Evolutionary conservation across 495 filamentous ascomycete species (phyloP), one percentile per base, ranked within the genome.

Genomic region (Trichodelitschia bisporula): DNA sequence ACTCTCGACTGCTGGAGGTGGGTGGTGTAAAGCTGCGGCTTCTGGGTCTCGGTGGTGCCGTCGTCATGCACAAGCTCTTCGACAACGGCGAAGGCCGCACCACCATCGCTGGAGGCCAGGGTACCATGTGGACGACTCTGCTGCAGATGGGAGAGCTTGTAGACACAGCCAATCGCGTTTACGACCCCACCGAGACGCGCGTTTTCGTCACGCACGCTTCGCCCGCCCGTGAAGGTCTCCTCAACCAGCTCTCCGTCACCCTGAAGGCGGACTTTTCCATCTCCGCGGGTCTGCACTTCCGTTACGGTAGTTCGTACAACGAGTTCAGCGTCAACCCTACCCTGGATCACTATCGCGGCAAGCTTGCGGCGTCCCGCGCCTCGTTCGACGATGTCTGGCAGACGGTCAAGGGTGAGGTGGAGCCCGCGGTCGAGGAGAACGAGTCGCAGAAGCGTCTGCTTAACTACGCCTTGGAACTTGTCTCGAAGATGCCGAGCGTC

Each of bases 301-400:
- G 89, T 20, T 99, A 99, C 40, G 89, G 89, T 30, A 93, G 83
- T 45, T 95, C 89, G 3, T 99, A 99, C 59, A 99, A 99, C 53
- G 89, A 99, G 44, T 99, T 95, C 55, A 91, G 80, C 41, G 89
- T 99, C 40, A 99, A 99, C 48, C 89, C 89, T 1, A 91, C 84
- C 0, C 57, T 99, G 29, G 89, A 99, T 44, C 86, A 95, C 53
- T 99, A 99, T 51, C 80, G 89, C 29, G 89, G 89, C 43, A 99
- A 95, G 65, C 78, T 99, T 24, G 84, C 89, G n/a, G 86, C 86
- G 4, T 95, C 86, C 15, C 95, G 93, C 54, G 83, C 89, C 1
- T 92, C 83, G 0, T 99, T 99, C 56, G 90, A 84, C 49, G 89
- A 99, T 54, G 89, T 99, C 4, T 99, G 89, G 89, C 89, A 99